Evolutionary conservation across 345 rosid species (phyloP), one percentile per base, ranked within the genome.

Genomic region (Corchorus capsularis): DNA sequence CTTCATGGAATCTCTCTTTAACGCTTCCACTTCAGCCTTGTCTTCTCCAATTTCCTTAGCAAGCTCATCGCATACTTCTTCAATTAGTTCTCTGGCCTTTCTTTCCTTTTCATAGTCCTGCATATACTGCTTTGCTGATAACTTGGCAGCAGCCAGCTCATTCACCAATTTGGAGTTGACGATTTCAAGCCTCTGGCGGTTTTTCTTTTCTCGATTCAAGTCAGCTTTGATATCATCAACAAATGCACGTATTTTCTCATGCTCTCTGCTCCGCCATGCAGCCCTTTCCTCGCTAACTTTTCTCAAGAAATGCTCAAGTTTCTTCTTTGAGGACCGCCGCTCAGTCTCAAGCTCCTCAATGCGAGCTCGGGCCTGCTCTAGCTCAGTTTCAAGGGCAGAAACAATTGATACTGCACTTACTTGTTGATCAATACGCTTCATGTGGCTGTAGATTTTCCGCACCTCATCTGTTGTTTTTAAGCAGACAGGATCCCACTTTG

Each of bases 61-160:
- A 65, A 91, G 89, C 84, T 91, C 96, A 3, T 91, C 88, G 8
- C 93, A 91, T 54, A 89, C 96, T 86, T 91, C 92, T 85, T 89
- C 96, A 4, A 89, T 84, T 75, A 89, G 80, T 79, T 81, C 92
- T 78, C 92, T 87, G 0, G 76, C 80, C 78, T 89, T 89, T 39
- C 90, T 88, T 85, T 91, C 93, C 52, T 86, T 87, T 62, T 88
- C 92, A 55, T 76, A 91, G 20, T 88, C 91, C 82, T 85, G 92
- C 89, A 85, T 79, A 64, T 55, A 86, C 66, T 87, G 85, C 83
- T 88, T 91, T 5, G 75, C 92, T 34, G 84, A 77, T 47, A 86
- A 79, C 81, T 91, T 91, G 22, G 89, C 85, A 72, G 87, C 91
- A 19, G 92, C 90, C 60, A 89, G 83, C 85, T 91, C 93, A 37